Evolutionary conservation across 129 eudicot genomes (phyloP).

Genomic region (Logfia minima): DNA sequence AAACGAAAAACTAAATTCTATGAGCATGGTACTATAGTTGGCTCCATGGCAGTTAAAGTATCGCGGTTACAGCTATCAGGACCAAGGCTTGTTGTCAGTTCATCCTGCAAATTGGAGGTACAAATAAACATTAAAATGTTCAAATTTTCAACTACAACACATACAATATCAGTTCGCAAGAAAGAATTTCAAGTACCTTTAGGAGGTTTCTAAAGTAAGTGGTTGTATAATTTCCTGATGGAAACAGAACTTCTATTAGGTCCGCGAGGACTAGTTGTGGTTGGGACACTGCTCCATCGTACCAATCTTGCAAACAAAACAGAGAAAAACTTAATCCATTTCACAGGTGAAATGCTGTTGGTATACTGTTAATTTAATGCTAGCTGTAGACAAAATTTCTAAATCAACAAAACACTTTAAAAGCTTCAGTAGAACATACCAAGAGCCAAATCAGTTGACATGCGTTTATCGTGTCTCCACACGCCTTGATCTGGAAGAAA

Average conservation of each 20-base stretch:
- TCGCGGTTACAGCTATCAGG: slow-evolving; percentile 68
- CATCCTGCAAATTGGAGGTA: slow-evolving; percentile 56
- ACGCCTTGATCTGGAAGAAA: slow-evolving; percentile 74
- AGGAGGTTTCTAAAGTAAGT: slow-evolving; percentile 81
- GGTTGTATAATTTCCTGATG: slow-evolving; percentile 75
- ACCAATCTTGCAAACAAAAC: slow-evolving; percentile 60
- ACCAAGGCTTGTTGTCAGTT: slow-evolving; percentile 45
- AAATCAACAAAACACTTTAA: neutral
- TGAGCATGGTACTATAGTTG: slow-evolving; percentile 58
- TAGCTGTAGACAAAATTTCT: neutral
- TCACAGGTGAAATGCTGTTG: neutral
- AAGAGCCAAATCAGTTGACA: slow-evolving; percentile 52
- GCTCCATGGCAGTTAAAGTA: slow-evolving; percentile 67
- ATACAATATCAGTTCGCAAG: neutral
- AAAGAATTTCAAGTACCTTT: slow-evolving; percentile 47
- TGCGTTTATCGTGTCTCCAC: slow-evolving; percentile 91
- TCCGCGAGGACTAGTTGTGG: slow-evolving; percentile 95
- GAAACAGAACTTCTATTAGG: slow-evolving; percentile 70
- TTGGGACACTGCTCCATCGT: slow-evolving; percentile 91
- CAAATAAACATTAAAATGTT: neutral
- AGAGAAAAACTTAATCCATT: neutral
- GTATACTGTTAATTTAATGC: neutral
- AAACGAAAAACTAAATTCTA: slow-evolving; percentile 25
- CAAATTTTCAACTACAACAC: neutral
- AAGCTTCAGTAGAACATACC: slow-evolving; percentile 46